A percentile compares a stretch with the other conserved stretches of the same genome.
phyloP scores from a whole-genome alignment of 1,284 basidiomycete genomes.

The Pseudozyma tsukubaensis region DNA sequence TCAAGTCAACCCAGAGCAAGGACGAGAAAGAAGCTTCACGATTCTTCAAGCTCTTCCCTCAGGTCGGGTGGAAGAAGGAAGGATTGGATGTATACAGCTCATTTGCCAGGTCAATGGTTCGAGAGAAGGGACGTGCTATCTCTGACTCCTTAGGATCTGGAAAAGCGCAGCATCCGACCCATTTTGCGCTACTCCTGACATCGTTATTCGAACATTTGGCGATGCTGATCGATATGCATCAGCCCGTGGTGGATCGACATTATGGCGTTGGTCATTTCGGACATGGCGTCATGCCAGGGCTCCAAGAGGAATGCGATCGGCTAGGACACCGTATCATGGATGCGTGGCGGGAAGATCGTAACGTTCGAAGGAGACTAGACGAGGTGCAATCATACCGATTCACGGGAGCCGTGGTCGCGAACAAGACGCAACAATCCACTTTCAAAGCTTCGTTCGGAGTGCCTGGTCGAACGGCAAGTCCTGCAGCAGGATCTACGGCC shows the following conservation, averaged over 20 bases:
- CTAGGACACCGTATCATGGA: conserved; percentile 81
- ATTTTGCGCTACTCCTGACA: conserved; percentile 71
- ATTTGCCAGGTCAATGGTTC: conserved; percentile 90
- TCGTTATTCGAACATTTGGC: conserved; percentile 94
- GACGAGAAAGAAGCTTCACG: conserved; percentile 80
- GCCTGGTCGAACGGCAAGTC: conserved; percentile 63
- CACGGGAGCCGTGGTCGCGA: conserved; percentile 47
- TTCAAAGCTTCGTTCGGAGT: conserved; percentile 70
- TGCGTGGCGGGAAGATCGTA: conserved; percentile 81
- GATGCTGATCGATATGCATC: conserved; percentile 95
- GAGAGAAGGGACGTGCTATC: conserved; percentile 49
- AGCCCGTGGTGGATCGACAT: conserved; percentile 96
- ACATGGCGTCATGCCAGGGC: conserved; percentile 75
- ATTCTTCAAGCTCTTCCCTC: conserved; percentile 96
- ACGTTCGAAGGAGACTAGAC: conserved; percentile 42
- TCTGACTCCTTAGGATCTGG: conserved; percentile 41
- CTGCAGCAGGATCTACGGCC: conserved; percentile 70
- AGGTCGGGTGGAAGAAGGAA: conserved; percentile 82
- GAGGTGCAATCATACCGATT: conserved; percentile 40
- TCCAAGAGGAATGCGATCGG: conserved; percentile 87
- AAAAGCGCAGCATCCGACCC: conserved; percentile 47
- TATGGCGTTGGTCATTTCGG: conserved; percentile 74
- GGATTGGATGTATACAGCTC: conserved; percentile 92
- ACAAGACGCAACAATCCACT: conserved; percentile 64
- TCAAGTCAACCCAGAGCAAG: conserved; percentile 79